Base-by-base conservation (phyloP, 176 grass and related monocot species). In the Avena insularis region DNA sequence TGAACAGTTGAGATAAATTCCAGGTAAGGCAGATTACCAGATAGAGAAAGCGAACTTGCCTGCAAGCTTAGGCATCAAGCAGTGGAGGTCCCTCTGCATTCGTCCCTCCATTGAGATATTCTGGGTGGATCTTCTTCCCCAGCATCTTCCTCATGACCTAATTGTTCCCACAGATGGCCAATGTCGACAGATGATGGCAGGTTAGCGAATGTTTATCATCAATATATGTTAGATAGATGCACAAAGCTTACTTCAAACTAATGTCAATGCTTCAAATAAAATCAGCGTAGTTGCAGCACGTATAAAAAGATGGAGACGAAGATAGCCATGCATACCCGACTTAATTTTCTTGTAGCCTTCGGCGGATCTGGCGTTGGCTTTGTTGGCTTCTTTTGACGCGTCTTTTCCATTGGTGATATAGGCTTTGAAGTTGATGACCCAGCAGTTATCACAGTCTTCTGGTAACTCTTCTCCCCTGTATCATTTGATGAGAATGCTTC, bases 51-150 rank as follows among this genome's bases (percentile, higher is more conserved):
- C 31, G 62, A 83, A 77, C 69, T 81, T 81, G 49, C 31, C 19
- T 13, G 19, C 71, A 71, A 81, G 71, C 65, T 71, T 88, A 85
- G 75, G 45, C 64, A 68, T 71, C 53, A 82, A 84, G 75, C 72
- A 79, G 83, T 69, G 74, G 84, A 89, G 92, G 84, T 23, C 27
- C 64, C 61, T 94, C 85, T 47, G 85, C 23, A 79, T 64, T 76
- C 49, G 77, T 60, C 49, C 60, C 63, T n/a, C 87, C 79, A 63
- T 62, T 91, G 82, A 88, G 75, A 76, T 92, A 84, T 88, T 92
- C 96, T 13, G 93, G 96, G 82, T 98, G 93, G 61, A 98, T 98
- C 82, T 96, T 98, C 92, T 96, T 96, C 80, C 94, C 93, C 75
- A 98, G 49, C 92, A 98, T 96, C 84, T 92, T 98, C 90, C 76